phyloP scores from a whole-genome alignment of 2,329 filamentous ascomycete species.

The Onygenales sp. region DNA sequence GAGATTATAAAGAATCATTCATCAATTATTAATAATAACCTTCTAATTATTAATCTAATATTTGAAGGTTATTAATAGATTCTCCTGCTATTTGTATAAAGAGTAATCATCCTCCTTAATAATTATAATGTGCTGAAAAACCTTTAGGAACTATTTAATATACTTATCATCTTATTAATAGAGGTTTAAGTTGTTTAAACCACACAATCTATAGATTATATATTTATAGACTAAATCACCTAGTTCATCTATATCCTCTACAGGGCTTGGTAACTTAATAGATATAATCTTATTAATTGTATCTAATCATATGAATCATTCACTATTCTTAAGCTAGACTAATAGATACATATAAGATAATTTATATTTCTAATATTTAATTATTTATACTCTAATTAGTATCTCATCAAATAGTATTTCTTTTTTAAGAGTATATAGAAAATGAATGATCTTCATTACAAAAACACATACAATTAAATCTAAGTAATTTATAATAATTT shows the following conservation, averaged over 20 bases:
- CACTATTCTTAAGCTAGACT: background rate
- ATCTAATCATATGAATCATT: background rate
- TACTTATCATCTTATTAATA: background rate
- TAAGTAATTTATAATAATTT: background rate
- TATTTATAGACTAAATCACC: background rate
- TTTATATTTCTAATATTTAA: background rate
- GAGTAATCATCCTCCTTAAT: background rate
- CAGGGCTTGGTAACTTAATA: background rate
- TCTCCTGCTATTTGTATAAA: background rate
- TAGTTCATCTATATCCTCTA: accelerated
- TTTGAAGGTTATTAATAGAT: background rate
- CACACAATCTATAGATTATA: background rate
- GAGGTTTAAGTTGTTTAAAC: background rate
- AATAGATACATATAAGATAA: background rate
- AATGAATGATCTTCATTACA: background rate
- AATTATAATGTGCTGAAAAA: background rate
- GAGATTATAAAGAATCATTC: background rate
- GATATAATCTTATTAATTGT: background rate
- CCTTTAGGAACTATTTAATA: background rate
- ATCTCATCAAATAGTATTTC: background rate
- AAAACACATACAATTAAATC: background rate
- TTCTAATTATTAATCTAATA: background rate
- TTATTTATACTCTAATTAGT: background rate
- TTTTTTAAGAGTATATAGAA: background rate
- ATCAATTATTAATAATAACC: background rate